Base-by-base conservation (phyloP, 768 basidiomycete species). In the Trametes meyenii region DNA sequence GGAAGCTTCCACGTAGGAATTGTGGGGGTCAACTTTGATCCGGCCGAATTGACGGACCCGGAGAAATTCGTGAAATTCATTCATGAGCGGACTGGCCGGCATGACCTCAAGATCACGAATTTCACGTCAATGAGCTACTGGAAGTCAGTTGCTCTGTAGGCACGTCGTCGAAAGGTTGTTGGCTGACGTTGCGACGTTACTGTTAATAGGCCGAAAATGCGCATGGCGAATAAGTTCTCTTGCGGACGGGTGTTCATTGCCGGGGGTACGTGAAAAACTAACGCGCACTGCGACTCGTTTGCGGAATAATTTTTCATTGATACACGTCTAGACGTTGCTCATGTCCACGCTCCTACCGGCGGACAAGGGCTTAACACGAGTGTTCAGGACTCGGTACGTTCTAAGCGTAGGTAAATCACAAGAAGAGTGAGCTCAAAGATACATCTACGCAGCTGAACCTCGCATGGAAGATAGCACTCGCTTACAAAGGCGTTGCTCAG, bases 321-420 rank as follows among this genome's bases (percentile, higher is more conserved):
- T 10, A 19, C 33, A 33, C 8, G 38, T 23, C 10, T 55, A 84
- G 83, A 85, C 64, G 77, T 80, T 23, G 81, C 79, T 0, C 84
- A 84, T 58, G 71, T 77, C 23, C 80, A 82, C 58, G 75, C 75
- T 33, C 79, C 78, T 16, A 72, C 72, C 8, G 81, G 81, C n/a
- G 79, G 75, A 1, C 80, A 74, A 56, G 74, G 74, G 2, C 53
- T 73, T 42, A 75, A 75, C 60, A 65, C 68, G 12, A 67, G 71
- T 36, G 59, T 74, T 10, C 69, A 70, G 26, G 72, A 73, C 50
- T 65, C 71, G 7, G 69, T 70, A 40, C n/a, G 70, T 63, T n/a
- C 7, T 10, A 7, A 17, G 35, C 16, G n/a, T 10, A 11, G 17
- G 21, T 11, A 14, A 14, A 24, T 36, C 0, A 12, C 4, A 16